phyloP scores from a whole-genome alignment of 768 basidiomycete species.

The Hygrophorus pudorinus region DNA sequence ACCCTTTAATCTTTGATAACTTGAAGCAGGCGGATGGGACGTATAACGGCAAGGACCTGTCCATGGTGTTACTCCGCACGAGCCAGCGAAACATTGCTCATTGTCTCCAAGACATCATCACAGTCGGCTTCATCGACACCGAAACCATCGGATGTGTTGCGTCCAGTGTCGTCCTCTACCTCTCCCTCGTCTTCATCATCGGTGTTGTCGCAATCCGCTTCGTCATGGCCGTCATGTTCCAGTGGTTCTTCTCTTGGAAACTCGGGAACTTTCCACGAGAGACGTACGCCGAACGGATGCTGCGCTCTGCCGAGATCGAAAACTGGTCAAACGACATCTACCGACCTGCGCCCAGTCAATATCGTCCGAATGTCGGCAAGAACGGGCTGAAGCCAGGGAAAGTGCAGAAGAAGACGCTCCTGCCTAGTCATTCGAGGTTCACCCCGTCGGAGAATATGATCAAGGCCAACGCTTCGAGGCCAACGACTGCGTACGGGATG shows the following conservation, averaged over 20 bases:
- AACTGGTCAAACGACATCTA: conserved; percentile 96
- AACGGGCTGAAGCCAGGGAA: conserved; percentile 47
- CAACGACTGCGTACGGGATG: conserved; percentile 56
- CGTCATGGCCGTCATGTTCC: conserved; percentile 92
- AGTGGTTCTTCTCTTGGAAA: conserved; percentile 97
- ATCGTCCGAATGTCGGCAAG: conserved; percentile 83
- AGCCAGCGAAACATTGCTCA: conserved; percentile 57
- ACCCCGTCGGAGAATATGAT: conserved; percentile 60
- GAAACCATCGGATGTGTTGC: conserved; percentile 94
- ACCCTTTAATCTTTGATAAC: conserved; percentile 74
- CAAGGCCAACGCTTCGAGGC: conserved; percentile 42
- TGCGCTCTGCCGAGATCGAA: conserved; percentile 84
- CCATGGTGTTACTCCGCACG: conserved; percentile 73
- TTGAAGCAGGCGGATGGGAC: conserved; percentile 61
- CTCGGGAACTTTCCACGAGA: conserved; percentile 91
- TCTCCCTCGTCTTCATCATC: conserved; percentile 94
- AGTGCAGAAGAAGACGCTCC: conserved; percentile 46
- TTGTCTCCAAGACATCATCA: conserved; percentile 80
- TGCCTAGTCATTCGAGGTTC: conserved; percentile 65
- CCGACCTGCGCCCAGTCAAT: conserved; percentile 80
- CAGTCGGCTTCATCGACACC: conserved; percentile 91
- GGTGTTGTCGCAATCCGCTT: conserved; percentile 95
- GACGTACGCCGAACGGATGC: conserved; percentile 87
- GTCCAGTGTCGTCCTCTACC: conserved; percentile 86
- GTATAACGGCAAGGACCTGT: conserved; percentile 77